phyloP scores from a whole-genome alignment of 768 basidiomycete species.

The Leccinum uliginosum region DNA sequence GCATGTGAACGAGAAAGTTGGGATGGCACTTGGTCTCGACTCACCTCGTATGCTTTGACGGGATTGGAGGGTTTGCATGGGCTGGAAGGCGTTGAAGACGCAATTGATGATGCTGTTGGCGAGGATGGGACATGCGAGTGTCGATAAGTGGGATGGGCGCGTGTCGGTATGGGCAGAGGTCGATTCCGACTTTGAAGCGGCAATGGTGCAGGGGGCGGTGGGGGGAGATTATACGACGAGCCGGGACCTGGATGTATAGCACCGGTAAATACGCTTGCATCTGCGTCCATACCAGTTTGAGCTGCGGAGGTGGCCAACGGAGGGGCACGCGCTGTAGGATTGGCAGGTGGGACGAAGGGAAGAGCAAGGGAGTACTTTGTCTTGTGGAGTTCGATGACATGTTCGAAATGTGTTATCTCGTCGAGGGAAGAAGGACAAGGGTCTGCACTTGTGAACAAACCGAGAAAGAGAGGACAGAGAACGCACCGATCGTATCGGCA shows the following conservation, averaged over 20 bases:
- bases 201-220: constrained; percentile 9
- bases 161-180: background rate
- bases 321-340: constrained; percentile 8
- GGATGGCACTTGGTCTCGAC: background rate
- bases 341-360: constrained; percentile 44
- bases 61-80: constrained; percentile 27
- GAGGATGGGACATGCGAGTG: constrained; percentile 16
- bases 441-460: constrained; percentile 27
- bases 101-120: constrained; percentile 19
- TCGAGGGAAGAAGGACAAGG: constrained; percentile 49
- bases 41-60: constrained; percentile 10
- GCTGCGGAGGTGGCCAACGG: background rate
- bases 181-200: constrained; percentile 10
- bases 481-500: constrained; percentile 50
- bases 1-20: background rate
- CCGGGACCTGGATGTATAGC: background rate
- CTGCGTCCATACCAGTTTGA: background rate
- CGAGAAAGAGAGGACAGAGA: background rate
- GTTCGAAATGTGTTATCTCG: constrained; percentile 54
- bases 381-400: constrained; percentile 49
- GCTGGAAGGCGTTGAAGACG: constrained; percentile 28
- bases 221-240: constrained; percentile 7
- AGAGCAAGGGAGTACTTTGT: constrained; percentile 42
- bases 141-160: background rate
- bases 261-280: constrained; percentile 10